Evolutionary conservation across 2,329 filamentous ascomycete species (phyloP).

Genomic region (Geosmithia morbida): DNA sequence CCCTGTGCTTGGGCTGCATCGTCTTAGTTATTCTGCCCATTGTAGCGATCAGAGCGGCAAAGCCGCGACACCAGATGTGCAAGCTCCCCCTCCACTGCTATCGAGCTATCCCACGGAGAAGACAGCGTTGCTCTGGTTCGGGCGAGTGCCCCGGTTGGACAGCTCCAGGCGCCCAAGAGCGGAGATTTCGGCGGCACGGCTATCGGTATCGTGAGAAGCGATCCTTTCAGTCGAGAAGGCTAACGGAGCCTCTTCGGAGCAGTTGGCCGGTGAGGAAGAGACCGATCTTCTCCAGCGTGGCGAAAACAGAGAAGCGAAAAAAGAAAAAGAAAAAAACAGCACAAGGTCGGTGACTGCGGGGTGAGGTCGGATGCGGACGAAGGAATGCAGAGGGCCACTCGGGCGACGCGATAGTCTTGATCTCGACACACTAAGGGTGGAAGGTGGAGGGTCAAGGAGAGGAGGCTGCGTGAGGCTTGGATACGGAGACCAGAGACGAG

Average conservation of each 20-base stretch:
- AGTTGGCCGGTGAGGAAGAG: not conserved
- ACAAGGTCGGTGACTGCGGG: not conserved
- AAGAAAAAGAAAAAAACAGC: not conserved
- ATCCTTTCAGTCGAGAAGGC: not conserved
- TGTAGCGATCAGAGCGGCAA: slow-evolving; percentile 40
- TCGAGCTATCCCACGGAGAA: slow-evolving; percentile 20
- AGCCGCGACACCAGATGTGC: slow-evolving; percentile 32
- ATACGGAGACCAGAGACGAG: slow-evolving; percentile 1
- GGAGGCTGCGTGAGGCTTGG: not conserved
- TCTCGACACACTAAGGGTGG: not conserved
- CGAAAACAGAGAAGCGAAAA: not conserved
- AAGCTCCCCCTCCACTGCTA: slow-evolving; percentile 44
- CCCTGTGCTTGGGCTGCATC: slow-evolving; percentile 52
- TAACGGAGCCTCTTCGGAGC: not conserved
- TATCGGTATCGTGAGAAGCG: not conserved
- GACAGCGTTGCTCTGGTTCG: slow-evolving; percentile 20
- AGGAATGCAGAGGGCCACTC: not conserved
- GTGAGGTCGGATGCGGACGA: not conserved
- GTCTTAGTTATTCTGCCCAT: slow-evolving; percentile 58
- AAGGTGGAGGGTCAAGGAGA: not conserved
- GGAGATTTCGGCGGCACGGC: not conserved
- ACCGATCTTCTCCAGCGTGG: not conserved
- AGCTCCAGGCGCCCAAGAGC: slow-evolving; percentile 8
- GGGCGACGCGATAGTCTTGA: not conserved
- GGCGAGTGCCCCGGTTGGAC: slow-evolving; percentile 17